Conservation (phyloP, 2,329 filamentous ascomycete genomes). For the Phaeoacremonium minimum region DNA sequence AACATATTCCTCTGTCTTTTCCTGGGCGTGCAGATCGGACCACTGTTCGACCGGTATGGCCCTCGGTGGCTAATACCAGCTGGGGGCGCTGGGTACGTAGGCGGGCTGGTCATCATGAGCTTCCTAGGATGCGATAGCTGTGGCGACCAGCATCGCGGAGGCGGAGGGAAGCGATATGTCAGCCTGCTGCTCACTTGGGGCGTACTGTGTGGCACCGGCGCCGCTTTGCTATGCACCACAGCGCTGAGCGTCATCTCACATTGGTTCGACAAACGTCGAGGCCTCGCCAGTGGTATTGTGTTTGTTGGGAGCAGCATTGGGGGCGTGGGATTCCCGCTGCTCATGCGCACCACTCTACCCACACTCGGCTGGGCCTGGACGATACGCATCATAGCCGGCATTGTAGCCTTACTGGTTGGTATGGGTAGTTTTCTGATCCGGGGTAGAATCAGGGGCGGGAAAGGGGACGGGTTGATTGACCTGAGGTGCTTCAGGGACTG, state of each 20-base stretch:
- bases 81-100: conserved; percentile 23
- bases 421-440: not conserved
- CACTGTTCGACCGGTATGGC: conserved; percentile 34
- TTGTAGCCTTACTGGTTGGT: not conserved
- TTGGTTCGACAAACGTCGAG: not conserved
- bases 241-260: not conserved
- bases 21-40: conserved; percentile 32
- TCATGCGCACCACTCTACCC: not conserved
- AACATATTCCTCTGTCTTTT: conserved; percentile 32
- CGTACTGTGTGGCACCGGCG: not conserved
- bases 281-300: not conserved
- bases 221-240: not conserved
- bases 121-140: not conserved
- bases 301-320: not conserved
- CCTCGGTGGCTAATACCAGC: conserved; percentile 24
- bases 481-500: not conserved
- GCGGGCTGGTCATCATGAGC: not conserved
- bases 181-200: not conserved
- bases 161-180: not conserved
- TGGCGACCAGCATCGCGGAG: not conserved
- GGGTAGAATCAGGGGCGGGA: not conserved
- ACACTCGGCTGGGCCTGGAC: not conserved
- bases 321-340: not conserved
- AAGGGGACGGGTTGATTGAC: not conserved
- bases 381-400: not conserved